Evolutionary conservation across 2,329 filamentous ascomycete genomes (phyloP), one percentile per base, ranked within the genome.

Genomic region (Phialophora verrucosa): DNA sequence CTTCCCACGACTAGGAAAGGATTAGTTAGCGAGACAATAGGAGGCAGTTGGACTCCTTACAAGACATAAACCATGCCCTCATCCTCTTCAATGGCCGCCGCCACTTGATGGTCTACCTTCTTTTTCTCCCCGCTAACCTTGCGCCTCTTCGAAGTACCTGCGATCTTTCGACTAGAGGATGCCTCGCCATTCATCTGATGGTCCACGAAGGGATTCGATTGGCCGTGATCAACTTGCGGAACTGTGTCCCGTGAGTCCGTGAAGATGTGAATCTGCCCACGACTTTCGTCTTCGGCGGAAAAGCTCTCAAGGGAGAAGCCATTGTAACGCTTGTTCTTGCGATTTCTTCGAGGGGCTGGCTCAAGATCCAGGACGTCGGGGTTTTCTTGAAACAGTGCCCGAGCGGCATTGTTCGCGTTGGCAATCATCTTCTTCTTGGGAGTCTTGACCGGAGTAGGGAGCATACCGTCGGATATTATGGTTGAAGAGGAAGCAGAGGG

Each of bases 211-310:
- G 85, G 85, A 70, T 88, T 89, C 62, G 83, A 82, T 55, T 82
- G 78, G 38, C 78, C 80, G 4, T 80, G 74, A 68, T 85, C 84
- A 2, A 82, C 65, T 58, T 83, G 80, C 14, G 87, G 87, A 35
- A 88, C 78, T 54, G 85, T 83, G 73, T 88, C 87, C 70, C 87
- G 84, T 29, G 84, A 84, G 71, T 90, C 87, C n/a, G 86, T 88
- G 76, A 83, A 89, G 67, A 89, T 86, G 59, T 84, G 76, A 54
- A 88, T 84, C 49, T 79, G 76, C 25, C 69, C 73, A 31, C 50
- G 55, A 55, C 31, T 31, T 23, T 70, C 69, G 23, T 68, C 66
- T 29, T 73, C 73, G 14, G 74, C 64, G 14, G 78, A 75, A 54
- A 81, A 81, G 65, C 79, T 80, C 63, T 81, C 80, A 27, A 83